Evolutionary conservation across 805 yeast species (phyloP).

Genomic region (Candida anglica): DNA sequence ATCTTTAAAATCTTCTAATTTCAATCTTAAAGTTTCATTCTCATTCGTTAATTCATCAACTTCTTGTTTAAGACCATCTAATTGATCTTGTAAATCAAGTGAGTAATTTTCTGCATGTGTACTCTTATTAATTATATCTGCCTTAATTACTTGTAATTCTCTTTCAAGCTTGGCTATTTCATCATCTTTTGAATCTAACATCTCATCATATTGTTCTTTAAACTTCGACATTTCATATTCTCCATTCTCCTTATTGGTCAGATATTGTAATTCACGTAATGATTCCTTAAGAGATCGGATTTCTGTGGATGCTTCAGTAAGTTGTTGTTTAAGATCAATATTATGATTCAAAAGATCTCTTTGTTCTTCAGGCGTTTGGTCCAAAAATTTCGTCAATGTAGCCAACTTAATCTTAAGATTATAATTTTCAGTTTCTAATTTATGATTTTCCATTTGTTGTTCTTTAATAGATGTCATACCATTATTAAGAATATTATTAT

Average conservation of each 20-base stretch:
- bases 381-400: constrained; percentile 33
- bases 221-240: no score
- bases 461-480: constrained; percentile 16
- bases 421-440: constrained; percentile 39
- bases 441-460: constrained; percentile 15
- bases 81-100: not conserved
- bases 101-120: not conserved
- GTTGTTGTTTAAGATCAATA: constrained; percentile 27
- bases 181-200: no score
- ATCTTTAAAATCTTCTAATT: not conserved
- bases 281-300: constrained; percentile 9
- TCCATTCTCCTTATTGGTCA: constrained; percentile 8
- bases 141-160: no score
- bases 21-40: not conserved
- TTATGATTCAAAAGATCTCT: constrained; percentile 34
- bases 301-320: constrained; percentile 11
- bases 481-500: constrained; percentile 6
- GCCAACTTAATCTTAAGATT: constrained; percentile 42
- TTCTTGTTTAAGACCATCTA: not conserved
- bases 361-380: constrained; percentile 41
- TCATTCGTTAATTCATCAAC: not conserved
- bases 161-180: no score
- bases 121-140: no score
- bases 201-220: no score
- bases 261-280: constrained; percentile 7